A percentile compares a stretch with the other conserved stretches of the same genome.
Evolutionary conservation across 345 rosid genomes (phyloP).

Genomic region (Citrus sinensis): DNA sequence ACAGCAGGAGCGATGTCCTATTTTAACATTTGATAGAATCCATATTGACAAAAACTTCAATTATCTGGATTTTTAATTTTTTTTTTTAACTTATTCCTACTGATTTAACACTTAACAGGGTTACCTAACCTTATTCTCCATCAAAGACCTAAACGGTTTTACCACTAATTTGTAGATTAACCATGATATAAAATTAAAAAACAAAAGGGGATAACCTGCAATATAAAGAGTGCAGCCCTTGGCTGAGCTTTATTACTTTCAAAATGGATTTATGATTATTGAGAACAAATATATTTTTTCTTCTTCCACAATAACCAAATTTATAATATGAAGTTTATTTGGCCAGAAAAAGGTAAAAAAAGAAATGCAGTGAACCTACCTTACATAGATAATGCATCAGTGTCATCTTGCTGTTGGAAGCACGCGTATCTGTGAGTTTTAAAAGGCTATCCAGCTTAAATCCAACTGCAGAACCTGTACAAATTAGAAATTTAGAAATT

Average conservation of each 20-base stretch:
- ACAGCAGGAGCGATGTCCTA: not conserved
- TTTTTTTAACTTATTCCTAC: not conserved
- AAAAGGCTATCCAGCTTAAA: slow-evolving; percentile 97
- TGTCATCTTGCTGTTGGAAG: slow-evolving; percentile 90
- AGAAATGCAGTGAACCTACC: slow-evolving; percentile 37
- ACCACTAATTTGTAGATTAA: not conserved
- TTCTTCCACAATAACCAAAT: not conserved
- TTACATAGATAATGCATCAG: slow-evolving; percentile 98
- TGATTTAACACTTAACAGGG: not conserved
- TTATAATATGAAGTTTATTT: not conserved
- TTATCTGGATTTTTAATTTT: not conserved
- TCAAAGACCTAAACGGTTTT: not conserved
- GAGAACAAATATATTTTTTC: too few relatives aligned
- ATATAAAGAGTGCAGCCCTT: not conserved
- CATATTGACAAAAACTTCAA: not conserved
- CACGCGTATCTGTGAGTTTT: slow-evolving; percentile 92
- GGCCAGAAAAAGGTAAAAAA: not conserved
- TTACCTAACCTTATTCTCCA: not conserved
- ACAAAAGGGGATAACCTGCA: not conserved
- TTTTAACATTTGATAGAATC: not conserved
- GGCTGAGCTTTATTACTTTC: not conserved
- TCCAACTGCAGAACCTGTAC: slow-evolving; percentile 92
- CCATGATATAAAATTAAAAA: not conserved
- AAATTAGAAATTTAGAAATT: slow-evolving; percentile 22
- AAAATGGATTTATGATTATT: not conserved